phyloP scores from a whole-genome alignment of 1,284 basidiomycete species.

The Spongiforma sp. region DNA sequence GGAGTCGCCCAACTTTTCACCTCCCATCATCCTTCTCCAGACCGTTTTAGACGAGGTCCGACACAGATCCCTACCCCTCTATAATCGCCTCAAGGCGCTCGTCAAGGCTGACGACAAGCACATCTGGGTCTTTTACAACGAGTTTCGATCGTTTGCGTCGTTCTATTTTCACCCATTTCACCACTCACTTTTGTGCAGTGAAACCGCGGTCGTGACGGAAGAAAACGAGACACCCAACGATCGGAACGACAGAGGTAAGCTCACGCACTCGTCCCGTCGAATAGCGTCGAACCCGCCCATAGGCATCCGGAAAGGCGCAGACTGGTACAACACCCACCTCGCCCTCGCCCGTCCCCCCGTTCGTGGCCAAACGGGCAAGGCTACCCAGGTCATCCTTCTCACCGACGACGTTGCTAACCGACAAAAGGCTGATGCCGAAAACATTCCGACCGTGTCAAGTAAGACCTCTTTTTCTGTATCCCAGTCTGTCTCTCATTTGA shows the following conservation, averaged over 20 bases:
- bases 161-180: not conserved
- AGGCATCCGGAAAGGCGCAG: conserved; percentile 86
- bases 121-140: conserved; percentile 92
- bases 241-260: conserved; percentile 86
- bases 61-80: conserved; percentile 92
- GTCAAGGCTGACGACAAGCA: conserved; percentile 81
- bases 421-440: conserved; percentile 73
- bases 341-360: conserved; percentile 55
- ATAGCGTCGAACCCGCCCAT: too few species aligned
- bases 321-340: conserved; percentile 87
- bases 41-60: conserved; percentile 97
- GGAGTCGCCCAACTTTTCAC: conserved; percentile 73
- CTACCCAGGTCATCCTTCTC: conserved; percentile 77
- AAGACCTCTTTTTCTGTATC: conserved; percentile 3
- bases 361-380: conserved; percentile 49
- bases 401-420: conserved; percentile 92
- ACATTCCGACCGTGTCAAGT: conserved; percentile 73
- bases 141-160: conserved; percentile 74
- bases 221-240: conserved; percentile 88
- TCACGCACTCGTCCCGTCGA: not conserved
- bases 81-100: conserved; percentile 88
- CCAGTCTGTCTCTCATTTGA: not conserved
- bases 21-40: conserved; percentile 90
- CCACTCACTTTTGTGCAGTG: conserved; percentile 46
- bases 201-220: conserved; percentile 77